phyloP scores from a whole-genome alignment of 768 basidiomycete species.

The Macrolepiota dolichaula region DNA sequence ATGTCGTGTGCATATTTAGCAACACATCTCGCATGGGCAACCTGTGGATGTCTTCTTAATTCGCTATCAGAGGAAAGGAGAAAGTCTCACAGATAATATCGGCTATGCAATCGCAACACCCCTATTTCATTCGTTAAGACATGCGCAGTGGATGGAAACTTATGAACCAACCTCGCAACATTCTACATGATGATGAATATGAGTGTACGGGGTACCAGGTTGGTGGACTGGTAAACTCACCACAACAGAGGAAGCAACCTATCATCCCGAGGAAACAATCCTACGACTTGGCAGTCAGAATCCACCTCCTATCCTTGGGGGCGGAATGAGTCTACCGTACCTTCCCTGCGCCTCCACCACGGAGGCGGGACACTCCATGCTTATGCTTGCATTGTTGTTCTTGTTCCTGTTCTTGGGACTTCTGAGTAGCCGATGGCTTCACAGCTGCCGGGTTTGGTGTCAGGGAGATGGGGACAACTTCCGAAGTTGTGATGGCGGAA shows the following conservation, averaged over 20 bases:
- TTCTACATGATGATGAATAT: not conserved
- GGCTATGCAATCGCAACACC: not conserved
- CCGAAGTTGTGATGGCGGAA: constrained; percentile 13
- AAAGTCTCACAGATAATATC: not conserved
- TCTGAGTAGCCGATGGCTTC: constrained; percentile 26
- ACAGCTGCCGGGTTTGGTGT: constrained; percentile 29
- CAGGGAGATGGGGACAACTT: not conserved
- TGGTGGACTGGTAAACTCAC: not conserved
- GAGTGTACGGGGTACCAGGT: not conserved
- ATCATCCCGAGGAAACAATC: not conserved
- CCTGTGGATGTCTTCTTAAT: not conserved
- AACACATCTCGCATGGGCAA: not conserved
- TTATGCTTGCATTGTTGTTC: constrained; percentile 35
- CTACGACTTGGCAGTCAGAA: not conserved
- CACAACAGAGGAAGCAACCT: not conserved
- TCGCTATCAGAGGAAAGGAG: not conserved
- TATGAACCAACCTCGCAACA: not conserved
- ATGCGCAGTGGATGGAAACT: not conserved
- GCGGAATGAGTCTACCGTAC: constrained; percentile 26
- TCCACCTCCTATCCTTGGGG: not conserved
- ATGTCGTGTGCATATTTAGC: not conserved
- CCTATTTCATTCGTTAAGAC: not conserved
- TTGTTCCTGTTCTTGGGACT: constrained; percentile 20
- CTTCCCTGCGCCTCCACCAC: constrained; percentile 71
- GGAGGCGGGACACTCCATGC: constrained; percentile 53